Base-by-base conservation (phyloP, 1,139 yeast genomes). In the Komagataea norvegica region DNA sequence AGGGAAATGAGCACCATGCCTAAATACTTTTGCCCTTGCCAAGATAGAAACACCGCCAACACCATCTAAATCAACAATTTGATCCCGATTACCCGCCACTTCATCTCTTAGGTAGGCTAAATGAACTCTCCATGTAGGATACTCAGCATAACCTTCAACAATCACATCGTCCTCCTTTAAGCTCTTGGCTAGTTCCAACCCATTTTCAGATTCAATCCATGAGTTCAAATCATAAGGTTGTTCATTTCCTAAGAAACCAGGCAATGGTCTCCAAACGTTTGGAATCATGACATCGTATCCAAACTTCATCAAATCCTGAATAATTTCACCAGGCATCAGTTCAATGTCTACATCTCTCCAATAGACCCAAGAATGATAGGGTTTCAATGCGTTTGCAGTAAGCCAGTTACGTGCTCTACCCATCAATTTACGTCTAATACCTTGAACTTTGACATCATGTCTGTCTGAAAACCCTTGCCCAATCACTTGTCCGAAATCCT, bases 311-410 rank as follows among this genome's bases (percentile, higher is more conserved):
- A 87, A 67, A 55, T 78, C 85, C 59, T 87, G 84, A 47, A 87
- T 74, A 33, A 87, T 81, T 31, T 81, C 69, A 14, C 86, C 84
- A 1, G 95, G 94, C 51, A 86, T 78, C 20, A 86, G 73, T 52
- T 85, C 95, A 39, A 87, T 80, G 57, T 87, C 96, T 3, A 79
- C 95, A 59, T 87, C 96, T 61, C 95, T 71, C 96, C 96, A 87
- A 57, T 85, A 83, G 10, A 87, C 95, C 95, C 95, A 87, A 2
- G 93, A 80, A 60, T 87, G 96, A 54, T 85, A 81, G 1, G 95
- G 88, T 52, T 79, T 74, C 45, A 87, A 64, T 1, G 95, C 88
- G 31, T 77, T 73, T 2, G 86, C 71, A 4, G 89, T 74, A 36
- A 87, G 65, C 93, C 94, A 87, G 59, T 87, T 87, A 59, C 96